Evolutionary conservation across 2,329 filamentous ascomycete species (phyloP).

Genomic region (Beauveria sp.): DNA sequence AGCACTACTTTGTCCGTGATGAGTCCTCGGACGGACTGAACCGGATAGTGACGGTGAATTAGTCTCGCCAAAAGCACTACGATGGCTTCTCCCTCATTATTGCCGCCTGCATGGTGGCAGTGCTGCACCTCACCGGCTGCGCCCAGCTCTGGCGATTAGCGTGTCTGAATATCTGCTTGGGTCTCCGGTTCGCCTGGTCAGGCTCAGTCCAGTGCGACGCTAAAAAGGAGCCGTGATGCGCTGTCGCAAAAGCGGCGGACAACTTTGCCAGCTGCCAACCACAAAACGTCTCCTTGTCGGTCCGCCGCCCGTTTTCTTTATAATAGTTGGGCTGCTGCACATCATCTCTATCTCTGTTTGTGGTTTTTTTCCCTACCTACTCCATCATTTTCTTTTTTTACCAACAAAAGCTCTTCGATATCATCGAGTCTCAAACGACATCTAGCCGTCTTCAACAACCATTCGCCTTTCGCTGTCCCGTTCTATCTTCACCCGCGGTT

Average conservation of each 20-base stretch:
- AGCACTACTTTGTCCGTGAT: too few relatives aligned
- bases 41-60: too few relatives aligned
- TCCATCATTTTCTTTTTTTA: background rate
- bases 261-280: background rate
- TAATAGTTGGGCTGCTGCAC: slow-evolving; percentile 10
- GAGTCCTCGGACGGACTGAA: too few relatives aligned
- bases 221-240: background rate
- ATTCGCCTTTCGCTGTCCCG: background rate
- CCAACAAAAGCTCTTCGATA: background rate
- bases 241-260: slow-evolving; percentile 8
- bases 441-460: background rate
- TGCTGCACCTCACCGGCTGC: background rate
- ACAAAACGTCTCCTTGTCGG: background rate
- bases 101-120: background rate
- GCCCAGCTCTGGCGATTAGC: background rate
- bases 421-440: background rate
- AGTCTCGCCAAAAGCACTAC: too few relatives aligned
- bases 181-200: background rate
- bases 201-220: background rate
- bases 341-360: background rate
- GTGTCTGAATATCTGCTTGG: background rate
- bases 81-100: background rate
- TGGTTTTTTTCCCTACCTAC: background rate
- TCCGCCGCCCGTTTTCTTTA: slow-evolving; percentile 6
- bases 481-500: background rate